Base-by-base conservation (phyloP, 108 stramenopile genomes). In the Halocafeteria seosinensis region DNA sequence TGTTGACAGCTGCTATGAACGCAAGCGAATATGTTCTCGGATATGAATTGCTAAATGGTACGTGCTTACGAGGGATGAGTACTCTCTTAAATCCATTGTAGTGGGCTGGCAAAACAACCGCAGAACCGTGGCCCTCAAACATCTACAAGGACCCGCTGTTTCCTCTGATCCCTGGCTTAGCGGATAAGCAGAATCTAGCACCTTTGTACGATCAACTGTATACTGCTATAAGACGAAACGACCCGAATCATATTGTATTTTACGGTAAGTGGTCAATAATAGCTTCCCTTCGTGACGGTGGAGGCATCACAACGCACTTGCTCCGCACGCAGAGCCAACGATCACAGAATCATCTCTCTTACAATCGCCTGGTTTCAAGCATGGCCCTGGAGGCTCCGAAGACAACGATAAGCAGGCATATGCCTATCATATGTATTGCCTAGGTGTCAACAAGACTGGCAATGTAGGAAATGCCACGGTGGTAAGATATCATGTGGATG, bases 381-480 rank as follows among this genome's bases (percentile, higher is more conserved):
- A 5, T 33, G 57, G 50, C 13, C 37, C 3, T 13, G 25, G 37
- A 21, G 37, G 35, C 35, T 2, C 65, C 3, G 51, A 30, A 2
- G 59, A 62, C 50, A n/a, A 63, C 11, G 69, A 62, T 58, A 63
- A 47, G 28, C 60, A 61, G 5, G 66, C 50, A 25, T 23, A 67
- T 23, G 61, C 65, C 35, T 71, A 60, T 37, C 65, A 71, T 59
- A 57, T 71, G 27, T 71, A 71, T 53, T 71, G 71, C 57, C 29
- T 47, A 21, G 21, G 3, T 9, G 35, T 47, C 32, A 61, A 62
- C 35, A 33, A 55, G 25, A 2, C 59, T 28, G 34, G 64, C 4
- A 35, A 26, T 33, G 29, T 34, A 8, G 35, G n/a, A 8, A 34
- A 17, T 30, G 21, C 62, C 33, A 29, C 62, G 12, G 64, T n/a